Evolutionary conservation across 2,329 filamentous ascomycete genomes (phyloP), one percentile per base, ranked within the genome.

Genomic region (Elsinoe necatrix): DNA sequence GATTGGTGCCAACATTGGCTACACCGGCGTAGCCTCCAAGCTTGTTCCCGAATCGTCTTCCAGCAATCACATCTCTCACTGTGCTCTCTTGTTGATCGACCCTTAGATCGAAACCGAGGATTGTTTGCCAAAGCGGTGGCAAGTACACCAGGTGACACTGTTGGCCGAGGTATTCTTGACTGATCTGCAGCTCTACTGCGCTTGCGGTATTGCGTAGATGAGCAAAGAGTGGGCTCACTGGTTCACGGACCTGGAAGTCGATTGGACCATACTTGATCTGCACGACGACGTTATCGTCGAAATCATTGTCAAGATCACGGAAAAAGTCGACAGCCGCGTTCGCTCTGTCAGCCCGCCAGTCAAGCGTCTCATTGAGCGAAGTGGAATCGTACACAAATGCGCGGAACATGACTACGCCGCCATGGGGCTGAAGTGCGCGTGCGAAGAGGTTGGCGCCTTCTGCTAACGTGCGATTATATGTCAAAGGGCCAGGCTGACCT

Each of bases 251-350:
- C 63, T 87, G 85, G 67, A 88, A 87, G 64, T 88, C 85, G 58
- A 87, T 87, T 0, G 85, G 84, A 0, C 85, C 85, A 60, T 84
- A 86, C 68, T 88, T 89, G 68, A 88, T 83, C 65, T 89, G 85
- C 1, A 88, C 75, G 0, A 88, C 75, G 0, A 87, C 84, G 47
- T 88, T 88, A 45, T 84, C 80, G 20, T 84, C 81, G 57, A 88
- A 88, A 58, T 82, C 67, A 4, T 76, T 79, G 63, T 88, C 85
- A 0, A 87, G 75, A 0, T 75, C 73, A 14, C 80, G 72, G 67
- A 88, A 87, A 68, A 80, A 86, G 0, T 87, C 74, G 0, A 86
- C 82, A 0, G 83, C 83, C 0, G 83, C 85, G 56, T 86, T 87
- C 1, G 85, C 85, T 1, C 85, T 79, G 65, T 88, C 85, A 1